Percentiles rank a stretch among this genome's conserved stretches.
Evolutionary conservation across 495 filamentous ascomycete genomes (phyloP).

Genomic region (Clavariopsis aquatica): DNA sequence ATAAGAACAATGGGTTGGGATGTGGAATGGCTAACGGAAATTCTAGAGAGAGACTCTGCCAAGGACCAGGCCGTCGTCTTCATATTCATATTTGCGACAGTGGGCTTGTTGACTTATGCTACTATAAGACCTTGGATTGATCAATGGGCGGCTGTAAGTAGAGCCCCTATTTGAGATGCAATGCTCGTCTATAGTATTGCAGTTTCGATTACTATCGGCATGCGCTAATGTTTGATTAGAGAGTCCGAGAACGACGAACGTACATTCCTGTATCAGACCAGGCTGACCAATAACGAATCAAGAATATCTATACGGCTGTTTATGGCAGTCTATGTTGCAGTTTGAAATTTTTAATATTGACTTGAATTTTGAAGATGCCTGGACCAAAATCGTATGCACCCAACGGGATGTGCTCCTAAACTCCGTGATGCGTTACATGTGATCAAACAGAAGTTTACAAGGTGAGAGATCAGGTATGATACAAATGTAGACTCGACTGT

Average conservation of each 20-base stretch:
- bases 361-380: conserved; percentile 29
- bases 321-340: background rate
- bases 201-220: background rate
- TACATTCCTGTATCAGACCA: conserved; percentile 38
- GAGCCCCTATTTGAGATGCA: background rate
- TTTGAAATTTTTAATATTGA: background rate
- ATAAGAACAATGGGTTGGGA: conserved; percentile 4
- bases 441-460: conserved; percentile 26
- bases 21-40: conserved; percentile 19
- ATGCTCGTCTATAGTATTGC: background rate
- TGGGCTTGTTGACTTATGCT: conserved; percentile 81
- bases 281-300: conserved; percentile 21
- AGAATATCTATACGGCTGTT: background rate
- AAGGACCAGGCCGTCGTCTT: conserved; percentile 92
- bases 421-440: conserved; percentile 29
- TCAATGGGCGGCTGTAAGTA: conserved; percentile 48
- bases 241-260: conserved; percentile 30
- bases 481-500: conserved; percentile 4
- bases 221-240: conserved; percentile 25
- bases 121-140: conserved; percentile 65
- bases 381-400: conserved; percentile 14
- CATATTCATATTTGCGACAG: conserved; percentile 84
- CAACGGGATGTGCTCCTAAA: conserved; percentile 10
- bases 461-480: conserved; percentile 34
- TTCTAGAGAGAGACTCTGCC: conserved; percentile 73